A percentile compares a stretch with the other conserved stretches of the same genome.
Conservation (phyloP, 2,329 filamentous ascomycete genomes). For the Sporothrix globosa region DNA sequence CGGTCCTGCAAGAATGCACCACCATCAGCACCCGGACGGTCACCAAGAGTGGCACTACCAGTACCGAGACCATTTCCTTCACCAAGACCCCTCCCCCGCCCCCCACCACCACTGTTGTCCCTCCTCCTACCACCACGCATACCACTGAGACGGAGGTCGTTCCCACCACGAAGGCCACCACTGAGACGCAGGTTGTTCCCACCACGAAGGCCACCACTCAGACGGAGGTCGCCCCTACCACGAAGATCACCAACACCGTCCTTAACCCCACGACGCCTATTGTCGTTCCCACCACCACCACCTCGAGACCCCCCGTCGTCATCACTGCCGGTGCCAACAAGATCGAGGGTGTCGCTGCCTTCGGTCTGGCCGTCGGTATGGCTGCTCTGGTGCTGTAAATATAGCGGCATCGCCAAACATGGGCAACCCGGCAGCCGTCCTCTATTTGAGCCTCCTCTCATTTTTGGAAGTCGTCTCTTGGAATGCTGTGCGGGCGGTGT, state of each 20-base stretch:
- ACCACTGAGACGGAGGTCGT: background rate
- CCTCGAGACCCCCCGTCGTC: background rate
- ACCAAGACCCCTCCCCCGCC: conserved; percentile 15
- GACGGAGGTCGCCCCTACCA: background rate
- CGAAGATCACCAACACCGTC: background rate
- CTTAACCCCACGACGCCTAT: background rate
- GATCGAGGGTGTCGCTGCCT: conserved; percentile 31
- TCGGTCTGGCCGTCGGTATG: conserved; percentile 36
- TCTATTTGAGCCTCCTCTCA: background rate
- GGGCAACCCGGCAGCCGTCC: background rate
- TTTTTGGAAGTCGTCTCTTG: background rate
- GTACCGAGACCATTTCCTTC: conserved; percentile 18
- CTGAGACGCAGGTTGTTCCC: background rate
- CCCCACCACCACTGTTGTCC: background rate
- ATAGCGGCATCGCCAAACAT: conserved; percentile 1
- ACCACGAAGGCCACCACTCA: background rate
- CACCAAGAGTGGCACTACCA: background rate
- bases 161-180: background rate
- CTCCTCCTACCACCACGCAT: background rate
- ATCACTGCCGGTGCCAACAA: conserved; percentile 35
- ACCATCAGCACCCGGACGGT: conserved; percentile 1
- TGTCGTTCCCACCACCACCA: conserved; percentile 11
- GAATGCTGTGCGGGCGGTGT: background rate
- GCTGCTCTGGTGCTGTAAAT: conserved; percentile 36
- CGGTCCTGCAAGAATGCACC: conserved; percentile 31